Base-by-base conservation (phyloP, 208 protist species). In the Trypanosoma vivax region DNA sequence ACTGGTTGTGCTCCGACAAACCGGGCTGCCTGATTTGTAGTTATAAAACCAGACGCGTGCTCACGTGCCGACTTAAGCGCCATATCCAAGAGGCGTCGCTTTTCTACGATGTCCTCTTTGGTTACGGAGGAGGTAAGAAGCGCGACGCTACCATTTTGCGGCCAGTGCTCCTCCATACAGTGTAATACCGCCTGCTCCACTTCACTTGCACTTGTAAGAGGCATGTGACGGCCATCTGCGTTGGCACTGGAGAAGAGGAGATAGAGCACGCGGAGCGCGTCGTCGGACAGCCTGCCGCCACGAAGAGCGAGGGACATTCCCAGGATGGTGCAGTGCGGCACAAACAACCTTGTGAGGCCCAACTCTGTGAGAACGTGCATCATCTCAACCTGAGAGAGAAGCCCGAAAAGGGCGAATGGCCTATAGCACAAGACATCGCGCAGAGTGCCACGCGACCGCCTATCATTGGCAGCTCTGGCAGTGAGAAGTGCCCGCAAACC, bases 281-380 rank as follows among this genome's bases (percentile, higher is more conserved):
- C 52, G n/a, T 2, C 16, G 0, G 52, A 16, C 18, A 24, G 38
- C 19, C 30, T 41, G 28, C 1, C 50, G 11, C 50, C 35, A 4
- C 27, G 16, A 9, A 67, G 34, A 46, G 58, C 30, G 34, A 42
- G 24, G 24, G 55, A 49, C 47, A 80, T 21, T 9, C 78, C 75
- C 11, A 64, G 14, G 27, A 83, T 9, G 34, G 74, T 64, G 67
- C 69, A 79, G 31, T 77, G 70, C 24, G 69, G 64, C 18, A 89
- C 75, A 50, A 93, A 64, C 1, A 75, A 66, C 0, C 86, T 59
- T 9, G 58, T 51, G 41, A 84, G 66, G 25, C 83, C 83, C 6
- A 88, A 56, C 65, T 93, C 86, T 13, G 86, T 90, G 21, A 66
- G 47, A 1, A 76, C 47, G 63, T 83, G 86, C 50, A 71, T 84